Base-by-base conservation (phyloP, 768 basidiomycete genomes). In the Antrodiella citrinella region DNA sequence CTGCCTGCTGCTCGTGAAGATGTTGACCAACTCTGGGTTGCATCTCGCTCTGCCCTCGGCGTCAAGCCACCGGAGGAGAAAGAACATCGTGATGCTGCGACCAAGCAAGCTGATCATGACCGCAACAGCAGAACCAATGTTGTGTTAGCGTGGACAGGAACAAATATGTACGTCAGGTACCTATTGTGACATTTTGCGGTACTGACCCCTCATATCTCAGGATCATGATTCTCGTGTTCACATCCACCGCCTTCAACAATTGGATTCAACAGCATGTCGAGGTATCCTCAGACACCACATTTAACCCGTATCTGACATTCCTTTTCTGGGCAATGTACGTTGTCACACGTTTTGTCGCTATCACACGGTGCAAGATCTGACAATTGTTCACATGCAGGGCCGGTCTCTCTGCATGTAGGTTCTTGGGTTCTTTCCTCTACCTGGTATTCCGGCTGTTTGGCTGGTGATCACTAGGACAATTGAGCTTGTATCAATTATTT, bases 291-390 rank as follows among this genome's bases (percentile, higher is more conserved):
- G 71, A 75, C 50, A 70, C 77, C 12, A 73, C 74, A 20, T 92
- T 93, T 72, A 94, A 94, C 61, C 90, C 91, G n/a, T 94, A 93
- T 66, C 75, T 90, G 45, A 80, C 77, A 23, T 85, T 90, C 72
- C 75, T 93, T 49, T 93, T 94, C 75, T 81, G 69, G 55, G 71
- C 75, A 9, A 72, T 82, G 74, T 75, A 54, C 61, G 74, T 62
- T 41, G 13, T 7, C 15, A 25, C 39, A 26, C 3, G 21, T 25
- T 12, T 4, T 15, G 21, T 19, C 40, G 48, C 57, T 41, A 50
- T 47, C 38, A 45, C 23, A 9, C 23, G 15, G 25, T 11, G 38
- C 5, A 26, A 15, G 12, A 21, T 18, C 47, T 56, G 22, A 48
- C n/a, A 15, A 3, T 19, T 1, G 11, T 13, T 7, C 25, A 35